Conservation (phyloP, 345 rosid species). For the Abelmoschus esculentus region DNA sequence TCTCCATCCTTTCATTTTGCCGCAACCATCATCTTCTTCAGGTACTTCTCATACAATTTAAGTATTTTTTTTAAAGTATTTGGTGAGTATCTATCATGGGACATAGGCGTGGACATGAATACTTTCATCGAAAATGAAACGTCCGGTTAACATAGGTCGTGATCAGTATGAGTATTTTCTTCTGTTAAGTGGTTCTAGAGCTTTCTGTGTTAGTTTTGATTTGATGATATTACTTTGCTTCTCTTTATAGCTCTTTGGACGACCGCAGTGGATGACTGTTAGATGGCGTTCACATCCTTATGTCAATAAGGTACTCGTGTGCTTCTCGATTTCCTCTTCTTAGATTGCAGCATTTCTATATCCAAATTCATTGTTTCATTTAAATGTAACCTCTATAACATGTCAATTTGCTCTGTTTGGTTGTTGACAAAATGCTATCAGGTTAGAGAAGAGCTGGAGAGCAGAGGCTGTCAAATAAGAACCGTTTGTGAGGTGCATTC, state of each 20-base stretch:
- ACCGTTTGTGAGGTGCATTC: constrained; percentile 46
- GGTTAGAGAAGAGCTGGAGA: constrained; percentile 61
- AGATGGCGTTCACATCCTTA: constrained; percentile 56
- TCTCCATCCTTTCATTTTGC: constrained; percentile 75
- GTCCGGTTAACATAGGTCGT: not conserved
- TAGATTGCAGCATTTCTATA: not conserved
- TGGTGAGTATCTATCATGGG: not conserved
- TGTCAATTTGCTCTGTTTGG: not conserved
- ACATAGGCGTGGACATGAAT: too few species aligned
- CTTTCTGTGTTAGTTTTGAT: not conserved
- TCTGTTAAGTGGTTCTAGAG: not conserved
- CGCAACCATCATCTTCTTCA: constrained; percentile 83
- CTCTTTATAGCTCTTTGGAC: constrained; percentile 56
- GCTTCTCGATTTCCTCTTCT: not conserved
- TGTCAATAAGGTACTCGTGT: constrained; percentile 47
- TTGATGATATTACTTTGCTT: not conserved
- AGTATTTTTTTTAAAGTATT: not conserved
- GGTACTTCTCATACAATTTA: constrained; percentile 26
- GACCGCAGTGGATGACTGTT: constrained; percentile 91
- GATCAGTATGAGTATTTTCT: not conserved
- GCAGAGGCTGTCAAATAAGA: constrained; percentile 58
- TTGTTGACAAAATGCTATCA: constrained; percentile 13
- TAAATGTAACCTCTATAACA: not conserved
- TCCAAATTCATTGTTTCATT: not conserved
- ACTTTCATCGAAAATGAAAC: too few species aligned